Evolutionary conservation across 208 protist species (phyloP), one percentile per base, ranked within the genome.

Genomic region (Vickermania spadyakhi): DNA sequence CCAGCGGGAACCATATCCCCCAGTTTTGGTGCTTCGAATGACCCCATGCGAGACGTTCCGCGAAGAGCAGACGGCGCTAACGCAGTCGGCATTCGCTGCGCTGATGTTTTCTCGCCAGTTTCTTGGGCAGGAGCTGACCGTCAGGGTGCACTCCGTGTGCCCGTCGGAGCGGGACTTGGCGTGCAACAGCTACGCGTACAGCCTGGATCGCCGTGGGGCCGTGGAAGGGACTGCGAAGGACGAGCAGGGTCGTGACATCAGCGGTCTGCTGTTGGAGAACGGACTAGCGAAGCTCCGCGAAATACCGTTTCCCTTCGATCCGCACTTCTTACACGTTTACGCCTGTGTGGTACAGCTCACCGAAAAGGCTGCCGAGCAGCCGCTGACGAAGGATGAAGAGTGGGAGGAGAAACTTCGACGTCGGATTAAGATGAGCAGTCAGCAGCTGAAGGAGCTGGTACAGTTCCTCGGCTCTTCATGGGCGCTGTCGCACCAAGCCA

Each of bases 121-220:
- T 14, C 55, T 89, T 1, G 62, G 60, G 29, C 63, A 70, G 11
- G 60, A 45, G 21, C 69, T 89, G 2, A 14, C 56, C 26, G 76
- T 84, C 27, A 56, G 63, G n/a, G 66, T 89, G 14, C 71, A 81
- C 72, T 72, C 51, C 28, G 60, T 72, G 1, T 68, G 60, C 31
- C 76, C 78, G 0, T 67, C 64, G 18, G 76, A 84, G 53, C 70
- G 62, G 36, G 73, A 83, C 18, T 56, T 81, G n/a, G 56, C 76
- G 21, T 76, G 77, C 60, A 84, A 81, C 58, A 81, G 69, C 2
- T 77, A 82, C 42, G 31, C 74, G 23, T 70, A 69, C 29, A 61
- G 31, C 31, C 69, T 73, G 60, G 79, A 84, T 41, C 69, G 83
- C 49, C 66, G 80, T 11, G 60, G 56, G 27, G 56, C 62, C 28